These are phyloP conservation scores for Hericium alpestre DNA, from an alignment of 768 basidiomycete species.

Conservation along the genomic window DNA sequence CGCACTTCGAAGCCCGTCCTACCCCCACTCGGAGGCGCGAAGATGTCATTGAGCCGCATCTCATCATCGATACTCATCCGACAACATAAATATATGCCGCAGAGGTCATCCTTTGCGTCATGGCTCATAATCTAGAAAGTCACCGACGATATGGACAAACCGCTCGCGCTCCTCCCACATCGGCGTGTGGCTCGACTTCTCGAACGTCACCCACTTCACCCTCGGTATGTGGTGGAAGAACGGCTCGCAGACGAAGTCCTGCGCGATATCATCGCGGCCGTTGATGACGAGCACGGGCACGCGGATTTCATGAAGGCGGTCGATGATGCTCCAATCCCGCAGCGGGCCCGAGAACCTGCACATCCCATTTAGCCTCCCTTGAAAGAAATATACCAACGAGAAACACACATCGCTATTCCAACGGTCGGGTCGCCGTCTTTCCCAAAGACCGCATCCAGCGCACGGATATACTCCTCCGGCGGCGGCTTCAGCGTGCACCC, in stretches of 20 bases:
- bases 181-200: slow-evolving; percentile 34
- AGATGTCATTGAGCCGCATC: no score
- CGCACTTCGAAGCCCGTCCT: no score
- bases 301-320: slow-evolving; percentile 31
- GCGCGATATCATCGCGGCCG: slow-evolving; percentile 30
- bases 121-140: slow-evolving; percentile 18
- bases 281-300: slow-evolving; percentile 26
- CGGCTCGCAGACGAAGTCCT: slow-evolving; percentile 28
- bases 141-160: slow-evolving; percentile 27
- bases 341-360: slow-evolving; percentile 28
- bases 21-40: no score
- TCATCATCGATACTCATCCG: no score
- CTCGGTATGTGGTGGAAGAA: slow-evolving; percentile 28
- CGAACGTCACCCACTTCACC: slow-evolving; percentile 35
- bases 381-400: neutral
- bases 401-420: neutral
- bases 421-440: neutral
- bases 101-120: no score
- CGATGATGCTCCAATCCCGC: slow-evolving; percentile 38
- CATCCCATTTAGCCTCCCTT: neutral
- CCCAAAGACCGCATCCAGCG: neutral
- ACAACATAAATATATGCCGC: no score
- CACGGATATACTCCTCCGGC: neutral
- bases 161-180: slow-evolving; percentile 31
- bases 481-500: neutral